Base-by-base conservation (phyloP, 1,284 basidiomycete genomes). In the Hymenochaete sp. region DNA sequence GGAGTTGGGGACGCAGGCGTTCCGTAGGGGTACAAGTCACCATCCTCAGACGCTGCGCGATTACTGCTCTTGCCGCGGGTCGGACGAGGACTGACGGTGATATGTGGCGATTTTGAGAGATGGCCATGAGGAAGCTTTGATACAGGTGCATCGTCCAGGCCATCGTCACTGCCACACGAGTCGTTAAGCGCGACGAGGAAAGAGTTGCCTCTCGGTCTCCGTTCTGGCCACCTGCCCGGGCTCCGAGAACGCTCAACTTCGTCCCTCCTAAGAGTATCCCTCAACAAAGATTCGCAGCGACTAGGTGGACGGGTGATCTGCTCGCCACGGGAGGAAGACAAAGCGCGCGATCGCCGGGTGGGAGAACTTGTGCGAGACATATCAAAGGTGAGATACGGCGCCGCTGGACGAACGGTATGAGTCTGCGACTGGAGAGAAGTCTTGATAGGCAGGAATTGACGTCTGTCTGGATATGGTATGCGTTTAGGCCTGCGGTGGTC, bases 261-360 rank as follows among this genome's bases (percentile, higher is more conserved):
- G 51, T 75, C 77, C 42, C 67, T 67, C 46, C 72, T 64, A 31
- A 81, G 70, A 1, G 79, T 70, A 44, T 77, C 70, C 42, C 77
- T 66, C 29, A 80, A 67, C 28, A 80, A 68, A 14, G 69, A 68
- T 54, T 79, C 73, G 14, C 75, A 77, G 43, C 73, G 67, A 31
- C 45, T 47, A 3, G 49, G 45, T 4, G 49, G 49, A 10, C 49
- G 33, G 16, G 49, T 27, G 11, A 42, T 24, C 14, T 21, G 19
- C 7, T 47, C 45, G 4, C 37, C 14, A 21, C 41, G 45, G n/a
- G 22, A 13, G n/a, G 45, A 45, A 1, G 49, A 51, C 33, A 47
- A 13, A 4, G 49, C 36, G 11, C 45, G 45, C 22, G 37, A 40
- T 8, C 44, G 38, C 25, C 38, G 35, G 14, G 21, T 13, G 8